phyloP scores from a whole-genome alignment of 2,329 filamentous ascomycete genomes.

The Cadophora sp. region DNA sequence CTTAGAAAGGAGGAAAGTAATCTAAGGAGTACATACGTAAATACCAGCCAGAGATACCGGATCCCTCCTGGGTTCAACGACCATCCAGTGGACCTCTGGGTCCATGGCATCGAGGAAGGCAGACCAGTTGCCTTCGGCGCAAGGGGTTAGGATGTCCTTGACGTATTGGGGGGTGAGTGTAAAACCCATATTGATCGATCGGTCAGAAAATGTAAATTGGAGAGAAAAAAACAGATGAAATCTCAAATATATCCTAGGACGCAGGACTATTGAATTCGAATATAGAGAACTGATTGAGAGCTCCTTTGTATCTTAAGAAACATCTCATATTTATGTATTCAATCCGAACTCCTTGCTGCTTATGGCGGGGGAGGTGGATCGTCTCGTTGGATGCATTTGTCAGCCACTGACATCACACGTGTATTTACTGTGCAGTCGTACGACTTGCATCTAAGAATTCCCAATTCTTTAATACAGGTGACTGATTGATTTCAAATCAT shows the following conservation, averaged over 20 bases:
- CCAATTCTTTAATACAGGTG: not conserved
- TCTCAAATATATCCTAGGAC: too few relatives aligned
- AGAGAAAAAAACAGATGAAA: too few relatives aligned
- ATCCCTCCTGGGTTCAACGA: not conserved
- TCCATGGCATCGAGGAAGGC: slow-evolving; percentile 25
- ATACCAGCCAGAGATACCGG: not conserved
- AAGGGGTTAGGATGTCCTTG: slow-evolving; percentile 21
- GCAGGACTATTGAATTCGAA: too few relatives aligned
- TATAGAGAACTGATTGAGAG: not conserved
- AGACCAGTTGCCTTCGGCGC: slow-evolving; percentile 15
- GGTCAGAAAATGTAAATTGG: too few relatives aligned
- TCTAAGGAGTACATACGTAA: not conserved
- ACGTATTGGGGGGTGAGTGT: slow-evolving; percentile 18
- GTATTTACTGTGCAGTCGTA: not conserved
- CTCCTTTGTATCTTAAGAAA: not conserved
- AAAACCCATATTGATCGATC: slow-evolving; percentile 1
- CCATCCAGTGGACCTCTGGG: slow-evolving; percentile 26
- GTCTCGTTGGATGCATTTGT: not conserved
- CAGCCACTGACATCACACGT: not conserved
- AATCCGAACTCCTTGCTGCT: not conserved
- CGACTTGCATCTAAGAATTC: not conserved
- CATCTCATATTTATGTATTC: not conserved
- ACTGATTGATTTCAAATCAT: not conserved
- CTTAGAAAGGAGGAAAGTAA: too few relatives aligned
- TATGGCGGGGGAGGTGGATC: not conserved